Evolutionary conservation across 108 stramenopile species (phyloP).

Genomic region (Cyclotella baltica): DNA sequence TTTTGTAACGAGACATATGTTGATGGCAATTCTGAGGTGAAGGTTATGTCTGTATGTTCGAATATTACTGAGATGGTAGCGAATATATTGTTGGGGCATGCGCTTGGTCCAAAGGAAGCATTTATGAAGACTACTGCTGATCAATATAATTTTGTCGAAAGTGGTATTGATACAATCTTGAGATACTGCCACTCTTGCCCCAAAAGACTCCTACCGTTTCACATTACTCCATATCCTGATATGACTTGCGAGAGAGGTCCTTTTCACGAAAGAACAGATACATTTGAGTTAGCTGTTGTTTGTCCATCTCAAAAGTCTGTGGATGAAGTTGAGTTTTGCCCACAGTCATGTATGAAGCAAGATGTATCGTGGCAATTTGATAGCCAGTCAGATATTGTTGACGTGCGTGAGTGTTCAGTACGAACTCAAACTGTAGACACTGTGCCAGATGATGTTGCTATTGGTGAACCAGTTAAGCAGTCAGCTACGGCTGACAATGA

Average conservation of each 20-base stretch:
- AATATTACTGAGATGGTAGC: conserved; percentile 50
- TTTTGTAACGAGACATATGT: conserved; percentile 20
- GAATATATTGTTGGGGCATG: conserved; percentile 38
- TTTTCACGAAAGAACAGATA: conserved; percentile 15
- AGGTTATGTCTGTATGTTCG: conserved; percentile 24
- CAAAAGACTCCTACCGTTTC: conserved; percentile 37
- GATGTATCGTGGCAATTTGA: conserved; percentile 23
- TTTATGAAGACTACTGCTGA: neutral
- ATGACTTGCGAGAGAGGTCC: conserved; percentile 36
- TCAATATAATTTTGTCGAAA: neutral
- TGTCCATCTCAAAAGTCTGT: neutral
- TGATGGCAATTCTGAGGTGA: neutral
- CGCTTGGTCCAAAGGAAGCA: conserved; percentile 27
- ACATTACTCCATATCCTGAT: conserved; percentile 33
- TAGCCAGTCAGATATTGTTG: conserved; percentile 40
- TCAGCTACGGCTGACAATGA: neutral
- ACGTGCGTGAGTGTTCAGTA: conserved; percentile 29
- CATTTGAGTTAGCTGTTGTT: neutral
- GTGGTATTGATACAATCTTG: neutral
- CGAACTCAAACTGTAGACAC: neutral
- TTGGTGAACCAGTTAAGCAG: neutral
- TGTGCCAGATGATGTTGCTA: neutral
- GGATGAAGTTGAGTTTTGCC: conserved; percentile 6
- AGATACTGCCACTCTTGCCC: conserved; percentile 42
- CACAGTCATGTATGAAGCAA: conserved; percentile 26